phyloP scores from a whole-genome alignment of 495 filamentous ascomycete species.

The Rostrohypoxylon terebratum region DNA sequence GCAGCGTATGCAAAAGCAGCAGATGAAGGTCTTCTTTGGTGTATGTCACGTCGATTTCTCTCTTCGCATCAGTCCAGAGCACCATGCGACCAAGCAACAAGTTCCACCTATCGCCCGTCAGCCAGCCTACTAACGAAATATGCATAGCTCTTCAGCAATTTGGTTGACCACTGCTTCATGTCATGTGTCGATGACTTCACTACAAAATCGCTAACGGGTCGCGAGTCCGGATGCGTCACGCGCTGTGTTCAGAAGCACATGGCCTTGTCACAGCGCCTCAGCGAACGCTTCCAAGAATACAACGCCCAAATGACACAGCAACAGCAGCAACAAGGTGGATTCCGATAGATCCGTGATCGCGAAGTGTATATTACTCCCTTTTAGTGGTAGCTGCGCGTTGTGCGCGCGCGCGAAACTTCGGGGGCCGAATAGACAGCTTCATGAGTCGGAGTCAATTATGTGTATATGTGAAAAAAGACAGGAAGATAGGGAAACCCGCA shows the following conservation, averaged over 20 bases:
- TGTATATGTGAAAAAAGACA: conserved; percentile 21
- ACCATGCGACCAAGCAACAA: neutral
- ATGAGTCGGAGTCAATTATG: neutral
- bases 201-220: conserved; percentile 86
- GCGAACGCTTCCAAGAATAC: conserved; percentile 93
- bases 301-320: conserved; percentile 85
- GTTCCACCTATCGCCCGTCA: neutral
- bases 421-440: neutral
- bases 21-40: conserved; percentile 98
- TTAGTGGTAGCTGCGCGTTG: neutral
- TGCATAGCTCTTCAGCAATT: conserved; percentile 90
- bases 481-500: neutral
- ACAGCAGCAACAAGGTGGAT: conserved; percentile 55
- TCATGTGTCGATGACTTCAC: conserved; percentile 99
- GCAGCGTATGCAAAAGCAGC: conserved; percentile 90
- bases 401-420: neutral
- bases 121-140: conserved; percentile 14
- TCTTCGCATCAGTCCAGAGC: neutral
- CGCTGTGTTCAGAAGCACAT: conserved; percentile 96
- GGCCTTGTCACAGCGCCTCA: conserved; percentile 84
- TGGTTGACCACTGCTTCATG: conserved; percentile 95
- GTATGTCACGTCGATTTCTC: conserved; percentile 63
- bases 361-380: neutral
- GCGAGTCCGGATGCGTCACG: conserved; percentile 90
- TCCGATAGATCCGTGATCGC: conserved; percentile 31